A percentile compares a stretch with the other conserved stretches of the same genome.
Conservation (phyloP, 2,329 filamentous ascomycete species). For the Tolypocladium album region DNA sequence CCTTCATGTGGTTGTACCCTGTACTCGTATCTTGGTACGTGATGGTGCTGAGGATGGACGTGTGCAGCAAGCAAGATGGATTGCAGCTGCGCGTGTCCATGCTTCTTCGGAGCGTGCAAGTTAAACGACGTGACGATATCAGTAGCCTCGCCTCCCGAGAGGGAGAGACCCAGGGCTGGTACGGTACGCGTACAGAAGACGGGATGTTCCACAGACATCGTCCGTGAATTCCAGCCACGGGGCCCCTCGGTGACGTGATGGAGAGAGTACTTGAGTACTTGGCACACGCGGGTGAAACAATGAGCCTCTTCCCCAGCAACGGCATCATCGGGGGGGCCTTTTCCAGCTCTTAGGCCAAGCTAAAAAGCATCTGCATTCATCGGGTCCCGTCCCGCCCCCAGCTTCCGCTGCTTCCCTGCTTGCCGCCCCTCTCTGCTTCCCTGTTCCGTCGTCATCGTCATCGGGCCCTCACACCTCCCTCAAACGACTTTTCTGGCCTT, state of each 20-base stretch:
- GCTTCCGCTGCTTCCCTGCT: too few species aligned
- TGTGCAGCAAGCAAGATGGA: too few species aligned
- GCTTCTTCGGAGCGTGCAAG: background rate
- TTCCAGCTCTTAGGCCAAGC: background rate
- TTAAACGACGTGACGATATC: too few species aligned
- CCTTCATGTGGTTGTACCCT: too few species aligned
- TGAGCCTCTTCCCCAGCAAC: background rate
- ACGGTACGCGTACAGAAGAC: too few species aligned
- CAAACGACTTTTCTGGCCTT: background rate
- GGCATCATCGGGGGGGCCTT: background rate
- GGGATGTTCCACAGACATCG: too few species aligned
- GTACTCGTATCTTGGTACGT: background rate
- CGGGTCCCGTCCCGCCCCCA: background rate
- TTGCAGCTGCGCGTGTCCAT: background rate
- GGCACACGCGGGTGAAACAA: background rate
- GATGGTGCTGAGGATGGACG: too few species aligned
- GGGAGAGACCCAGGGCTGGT: too few species aligned
- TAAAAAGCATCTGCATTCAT: background rate
- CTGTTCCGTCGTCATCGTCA: background rate
- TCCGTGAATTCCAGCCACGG: background rate
- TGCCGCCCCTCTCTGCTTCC: too few species aligned
- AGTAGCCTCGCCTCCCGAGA: background rate
- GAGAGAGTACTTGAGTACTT: background rate
- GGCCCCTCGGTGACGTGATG: slow-evolving; percentile 7
- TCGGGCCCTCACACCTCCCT: background rate